phyloP scores from a whole-genome alignment of 2,329 filamentous ascomycete species.

The Xylariaceae sp. region DNA sequence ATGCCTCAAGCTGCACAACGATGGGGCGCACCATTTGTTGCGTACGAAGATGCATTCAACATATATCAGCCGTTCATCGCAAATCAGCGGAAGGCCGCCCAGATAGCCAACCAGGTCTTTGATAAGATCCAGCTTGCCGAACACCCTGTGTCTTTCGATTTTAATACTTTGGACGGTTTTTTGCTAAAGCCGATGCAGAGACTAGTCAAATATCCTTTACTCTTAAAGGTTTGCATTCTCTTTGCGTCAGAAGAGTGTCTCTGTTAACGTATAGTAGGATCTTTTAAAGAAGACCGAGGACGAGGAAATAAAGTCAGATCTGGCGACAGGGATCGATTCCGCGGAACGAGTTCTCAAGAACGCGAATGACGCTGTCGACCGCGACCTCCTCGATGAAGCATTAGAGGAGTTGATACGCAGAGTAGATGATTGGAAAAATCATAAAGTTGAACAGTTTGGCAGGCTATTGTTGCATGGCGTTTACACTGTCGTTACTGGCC shows the following conservation, averaged over 20 bases:
- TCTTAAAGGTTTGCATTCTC: slow-evolving; percentile 69
- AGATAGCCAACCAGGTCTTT: slow-evolving; percentile 81
- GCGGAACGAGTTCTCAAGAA: slow-evolving; percentile 80
- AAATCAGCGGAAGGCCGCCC: slow-evolving; percentile 89
- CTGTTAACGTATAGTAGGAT: slow-evolving; percentile 60
- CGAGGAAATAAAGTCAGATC: slow-evolving; percentile 69
- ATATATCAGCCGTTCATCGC: slow-evolving; percentile 98
- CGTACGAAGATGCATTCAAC: slow-evolving; percentile 83
- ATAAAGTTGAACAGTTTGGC: slow-evolving; percentile 88
- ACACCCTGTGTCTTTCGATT: slow-evolving; percentile 80
- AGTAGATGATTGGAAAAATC: slow-evolving; percentile 97
- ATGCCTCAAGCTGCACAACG: slow-evolving; percentile 76
- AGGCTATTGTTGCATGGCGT: slow-evolving; percentile 85
- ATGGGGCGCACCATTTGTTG: slow-evolving; percentile 91
- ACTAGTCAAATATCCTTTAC: slow-evolving; percentile 88
- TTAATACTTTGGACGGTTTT: slow-evolving; percentile 87
- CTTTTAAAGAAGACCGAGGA: slow-evolving; percentile 79
- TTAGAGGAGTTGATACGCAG: slow-evolving; percentile 77
- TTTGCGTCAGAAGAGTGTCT: neutral
- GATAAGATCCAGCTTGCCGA: slow-evolving; percentile 80
- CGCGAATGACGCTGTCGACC: slow-evolving; percentile 89
- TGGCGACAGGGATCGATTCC: slow-evolving; percentile 76
- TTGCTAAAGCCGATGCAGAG: slow-evolving; percentile 96
- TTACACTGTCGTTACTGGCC: slow-evolving; percentile 87
- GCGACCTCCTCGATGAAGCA: slow-evolving; percentile 81